Conservation (phyloP, 257 asterid genomes). For the Solanum chaucha region DNA sequence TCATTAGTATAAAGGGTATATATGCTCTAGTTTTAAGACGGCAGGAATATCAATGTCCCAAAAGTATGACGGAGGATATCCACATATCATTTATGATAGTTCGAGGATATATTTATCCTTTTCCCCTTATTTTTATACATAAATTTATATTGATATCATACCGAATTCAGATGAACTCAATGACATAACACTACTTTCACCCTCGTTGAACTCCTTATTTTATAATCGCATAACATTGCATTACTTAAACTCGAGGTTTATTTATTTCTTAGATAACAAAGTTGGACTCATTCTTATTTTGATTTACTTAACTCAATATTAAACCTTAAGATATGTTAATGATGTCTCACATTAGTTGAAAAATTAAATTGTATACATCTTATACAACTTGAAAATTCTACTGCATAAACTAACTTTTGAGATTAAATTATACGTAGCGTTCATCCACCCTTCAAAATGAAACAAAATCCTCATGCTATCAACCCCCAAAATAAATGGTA, state of each 20-base stretch:
- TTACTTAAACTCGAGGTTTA: neutral
- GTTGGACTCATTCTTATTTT: neutral
- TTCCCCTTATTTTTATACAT: no score
- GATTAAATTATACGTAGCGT: fast-evolving
- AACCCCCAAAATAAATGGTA: neutral
- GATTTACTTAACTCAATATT: neutral
- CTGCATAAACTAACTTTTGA: fast-evolving
- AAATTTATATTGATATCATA: no score
- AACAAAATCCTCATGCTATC: neutral
- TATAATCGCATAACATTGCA: no score
- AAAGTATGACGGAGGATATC: no score
- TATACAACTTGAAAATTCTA: fast-evolving
- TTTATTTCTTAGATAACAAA: neutral
- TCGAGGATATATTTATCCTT: no score
- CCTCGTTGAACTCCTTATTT: neutral
- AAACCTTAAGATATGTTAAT: neutral
- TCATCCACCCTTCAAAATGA: neutral
- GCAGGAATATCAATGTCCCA: no score
- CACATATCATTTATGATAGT: no score
- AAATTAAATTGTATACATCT: neutral
- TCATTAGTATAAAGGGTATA: no score
- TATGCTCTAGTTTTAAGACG: no score
- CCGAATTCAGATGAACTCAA: neutral
- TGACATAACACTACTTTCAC: neutral
- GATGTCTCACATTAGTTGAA: neutral